A percentile compares a stretch with the other conserved stretches of the same genome.
Conservation (phyloP, 768 basidiomycete genomes). For the Boletellus emodensis region DNA sequence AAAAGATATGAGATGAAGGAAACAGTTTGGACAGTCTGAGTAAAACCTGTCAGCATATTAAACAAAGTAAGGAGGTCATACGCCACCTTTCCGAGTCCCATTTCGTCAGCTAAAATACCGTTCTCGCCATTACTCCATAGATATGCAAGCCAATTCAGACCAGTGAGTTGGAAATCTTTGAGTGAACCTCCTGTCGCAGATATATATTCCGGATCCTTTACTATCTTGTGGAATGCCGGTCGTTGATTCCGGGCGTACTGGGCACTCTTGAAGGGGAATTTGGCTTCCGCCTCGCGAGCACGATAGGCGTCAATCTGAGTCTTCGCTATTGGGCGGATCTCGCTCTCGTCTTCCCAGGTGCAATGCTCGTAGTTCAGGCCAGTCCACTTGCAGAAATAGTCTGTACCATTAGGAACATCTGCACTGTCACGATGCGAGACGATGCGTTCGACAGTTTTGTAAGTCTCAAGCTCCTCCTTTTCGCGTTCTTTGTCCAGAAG, state of each 20-base stretch:
- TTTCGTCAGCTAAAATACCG: slow-evolving; percentile 97
- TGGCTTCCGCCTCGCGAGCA: slow-evolving; percentile 67
- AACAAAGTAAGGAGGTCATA: neutral
- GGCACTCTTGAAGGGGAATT: slow-evolving; percentile 82
- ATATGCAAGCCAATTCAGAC: slow-evolving; percentile 98
- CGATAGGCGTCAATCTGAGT: slow-evolving; percentile 78
- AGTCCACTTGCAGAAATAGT: slow-evolving; percentile 98
- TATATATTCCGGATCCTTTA: slow-evolving; percentile 86
- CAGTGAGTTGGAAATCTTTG: slow-evolving; percentile 98
- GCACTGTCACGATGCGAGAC: slow-evolving; percentile 70
- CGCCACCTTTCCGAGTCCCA: slow-evolving; percentile 93
- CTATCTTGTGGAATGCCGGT: slow-evolving; percentile 79
- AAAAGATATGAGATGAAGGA: slow-evolving; percentile 92
- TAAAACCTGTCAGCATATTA: slow-evolving; percentile 11
- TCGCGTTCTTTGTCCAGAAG: slow-evolving; percentile 87
- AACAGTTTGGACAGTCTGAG: slow-evolving; percentile 91
- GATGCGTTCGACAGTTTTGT: slow-evolving; percentile 88
- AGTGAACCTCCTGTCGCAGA: slow-evolving; percentile 71
- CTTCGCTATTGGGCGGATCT: slow-evolving; percentile 74
- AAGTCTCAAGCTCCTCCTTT: slow-evolving; percentile 87
- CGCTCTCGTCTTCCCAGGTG: slow-evolving; percentile 89
- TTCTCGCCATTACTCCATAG: slow-evolving; percentile 94
- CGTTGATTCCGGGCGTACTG: slow-evolving; percentile 62
- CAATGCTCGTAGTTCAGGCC: slow-evolving; percentile 90
- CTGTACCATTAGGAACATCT: slow-evolving; percentile 46